Base-by-base conservation (phyloP, 1,139 yeast species). In the Pichia sp. region DNA sequence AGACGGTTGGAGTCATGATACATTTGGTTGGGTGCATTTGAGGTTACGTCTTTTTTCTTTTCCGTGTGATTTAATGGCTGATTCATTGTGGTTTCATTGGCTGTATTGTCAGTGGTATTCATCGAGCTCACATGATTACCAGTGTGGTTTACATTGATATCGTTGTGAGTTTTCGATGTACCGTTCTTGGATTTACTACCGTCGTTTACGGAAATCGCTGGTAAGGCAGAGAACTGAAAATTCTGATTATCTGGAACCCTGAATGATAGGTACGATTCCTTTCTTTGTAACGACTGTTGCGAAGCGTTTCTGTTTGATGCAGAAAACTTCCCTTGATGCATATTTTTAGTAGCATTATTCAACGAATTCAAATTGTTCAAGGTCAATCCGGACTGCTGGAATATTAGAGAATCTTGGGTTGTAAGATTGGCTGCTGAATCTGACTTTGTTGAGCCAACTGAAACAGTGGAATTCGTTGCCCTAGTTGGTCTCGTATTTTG, bases 301-400 rank as follows among this genome's bases (percentile, higher is more conserved):
- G 49, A 48, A 4, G 37, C 43, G 7, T 33, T 40, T 31, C 46
- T 38, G 5, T 34, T 42, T 42, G 41, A 41, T n/a, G 34, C 10
- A 32, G n/a, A 27, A 4, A 9, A 6, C 4, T 43, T 42, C 27
- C 27, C 41, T 42, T 4, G 28, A 8, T 36, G 37, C 10, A 45
- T 8, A 3, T 46, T 48, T 7, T 45, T 46, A 26, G 29, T 36
- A 4, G 52, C 36, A 6, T 16, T 16, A 16, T 16, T 16, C 23
- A 16, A 16, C 23, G 23, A 16, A 16, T 16, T 16, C 23, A 16
- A 16, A 16, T 16, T 16, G 23, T 16, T 16, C 23, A 16, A 16
- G 29, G 55, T 56, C 2, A 55, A 39, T 9, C 51, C 58, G 3
- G 58, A 55, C 31, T 52, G 58, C 27, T 53, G 55, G 35, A 55